phyloP scores from a whole-genome alignment of 148 eudicot genomes.

The Talinum fruticosum region DNA sequence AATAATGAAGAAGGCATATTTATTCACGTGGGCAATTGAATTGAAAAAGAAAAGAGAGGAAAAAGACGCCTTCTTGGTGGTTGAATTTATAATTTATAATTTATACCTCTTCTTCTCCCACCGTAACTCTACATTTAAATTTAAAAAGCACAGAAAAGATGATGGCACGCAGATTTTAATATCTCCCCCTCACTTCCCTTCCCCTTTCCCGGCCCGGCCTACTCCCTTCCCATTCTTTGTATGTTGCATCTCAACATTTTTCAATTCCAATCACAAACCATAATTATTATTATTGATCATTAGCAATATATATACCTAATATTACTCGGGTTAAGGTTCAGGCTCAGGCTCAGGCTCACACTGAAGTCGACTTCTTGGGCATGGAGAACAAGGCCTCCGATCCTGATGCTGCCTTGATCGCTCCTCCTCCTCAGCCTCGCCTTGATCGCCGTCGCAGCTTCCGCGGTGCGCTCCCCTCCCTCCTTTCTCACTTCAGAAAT shows the following conservation, averaged over 20 bases:
- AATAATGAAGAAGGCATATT: background rate
- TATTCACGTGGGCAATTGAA: background rate
- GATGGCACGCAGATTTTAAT: too few species aligned
- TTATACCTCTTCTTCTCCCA: too few species aligned
- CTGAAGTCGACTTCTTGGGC: slow-evolving; percentile 49
- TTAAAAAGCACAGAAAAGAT: too few species aligned
- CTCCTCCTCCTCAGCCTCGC: slow-evolving; percentile 19
- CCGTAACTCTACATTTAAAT: too few species aligned
- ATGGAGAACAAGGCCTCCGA: slow-evolving; percentile 15
- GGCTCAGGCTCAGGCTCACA: slow-evolving; percentile 25
- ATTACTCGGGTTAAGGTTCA: background rate
- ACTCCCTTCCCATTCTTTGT: too few species aligned
- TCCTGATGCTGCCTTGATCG: background rate
- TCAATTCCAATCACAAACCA: too few species aligned
- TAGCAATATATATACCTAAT: too few species aligned
- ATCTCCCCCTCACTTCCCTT: too few species aligned
- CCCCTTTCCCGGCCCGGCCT: too few species aligned
- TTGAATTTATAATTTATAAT: too few species aligned
- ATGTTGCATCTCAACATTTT: too few species aligned
- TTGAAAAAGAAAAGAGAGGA: background rate
- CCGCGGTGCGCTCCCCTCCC: slow-evolving; percentile 21
- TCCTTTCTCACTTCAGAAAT: background rate
- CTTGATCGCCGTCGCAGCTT: slow-evolving; percentile 49
- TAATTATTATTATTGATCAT: too few species aligned
- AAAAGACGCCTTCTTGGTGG: background rate